Base-by-base conservation (phyloP, 2,329 filamentous ascomycete species). In the Periconia sp. region DNA sequence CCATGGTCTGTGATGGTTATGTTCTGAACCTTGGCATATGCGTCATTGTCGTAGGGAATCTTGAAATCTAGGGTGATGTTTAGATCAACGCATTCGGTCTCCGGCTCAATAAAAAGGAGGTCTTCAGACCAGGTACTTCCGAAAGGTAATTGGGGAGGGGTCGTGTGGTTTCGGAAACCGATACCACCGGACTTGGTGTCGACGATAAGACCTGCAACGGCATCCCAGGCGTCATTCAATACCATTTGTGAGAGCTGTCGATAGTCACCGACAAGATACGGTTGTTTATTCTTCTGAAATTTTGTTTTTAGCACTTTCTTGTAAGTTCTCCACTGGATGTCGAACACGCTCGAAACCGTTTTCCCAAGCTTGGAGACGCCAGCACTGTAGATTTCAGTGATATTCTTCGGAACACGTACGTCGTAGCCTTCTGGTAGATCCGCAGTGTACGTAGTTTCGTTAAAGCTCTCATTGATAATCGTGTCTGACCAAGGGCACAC, bases 91-190 rank as follows among this genome's bases (percentile, higher is more conserved):
- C 76, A 78, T 10, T 58, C 52, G 0, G 72, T 71, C 24, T 73
- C 66, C 0, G 76, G 76, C 48, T 77, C 70, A n/a, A 79, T 50
- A 47, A 76, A 78, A 1, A 78, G 65, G 5, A 79, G 32, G 39
- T 78, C 74, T 44, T 79, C 76, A 0, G 61, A 59, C 76, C 77
- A 79, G 2, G 52, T 57, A 4, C 61, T 69, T 0, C 75, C 76
- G 35, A 60, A 64, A 2, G 48, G 30, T 3, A 69, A 43, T 0
- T 53, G 56, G 1, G 52, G 36, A 2, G 76, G 76, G 0, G 66
- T 40, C 0, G 70, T 75, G 43, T 77, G 74, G 47, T 77, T 77
- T 15, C 76, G 66, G 10, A 78, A 72, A 0, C 75, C 75, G 22
- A 78, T 61, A 0, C 73, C 72, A 1, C 74, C 74, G 10, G 54